Evolutionary conservation across 495 filamentous ascomycete genomes (phyloP), one percentile per base, ranked within the genome.

Genomic region (Neurospora cerealis): DNA sequence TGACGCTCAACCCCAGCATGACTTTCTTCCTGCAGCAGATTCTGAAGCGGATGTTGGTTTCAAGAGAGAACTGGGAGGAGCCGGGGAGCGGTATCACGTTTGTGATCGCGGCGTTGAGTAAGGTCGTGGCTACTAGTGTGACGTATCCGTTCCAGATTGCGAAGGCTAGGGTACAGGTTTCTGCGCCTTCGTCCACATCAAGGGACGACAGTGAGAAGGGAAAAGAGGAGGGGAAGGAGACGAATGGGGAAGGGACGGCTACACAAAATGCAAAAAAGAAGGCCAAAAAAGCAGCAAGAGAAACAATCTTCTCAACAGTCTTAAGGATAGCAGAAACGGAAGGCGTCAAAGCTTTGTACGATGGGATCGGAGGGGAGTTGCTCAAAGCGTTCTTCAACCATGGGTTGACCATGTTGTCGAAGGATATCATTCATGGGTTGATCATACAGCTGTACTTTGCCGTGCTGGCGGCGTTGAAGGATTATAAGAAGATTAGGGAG

Each of bases 91-190:
- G 73, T 70, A 73, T 77, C 36, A 85, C 84, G 3, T 79, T 97
- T 77, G 79, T 97, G 0, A 79, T 97, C 32, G 95, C 95, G 2
- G 95, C 94, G 0, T 71, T 92, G 17, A 93, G 91, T 79, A 97
- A 97, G 78, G 91, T 90, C 6, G 83, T 91, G 9, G 95, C 95
- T 0, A 94, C 89, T 3, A 86, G 89, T 0, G 83, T 96, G 73
- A 97, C 93, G 7, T 97, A 97, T 80, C 95, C 95, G 0, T 90
- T 97, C 80, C 91, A 91, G 17, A 88, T 94, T 28, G 94, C 93
- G 28, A 93, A 94, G 80, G 89, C 92, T 0, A 84, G 94, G 66
- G 85, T 92, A 1, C 93, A 96, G 80, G 86, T 88, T 19, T 80
- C 83, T 60, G 76, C 79, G 5, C 71, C 78, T 46, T n/a, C 42